A percentile compares a stretch with the other conserved stretches of the same genome.
Conservation (phyloP, 306 rosid genomes). For the Malus sieversii region DNA sequence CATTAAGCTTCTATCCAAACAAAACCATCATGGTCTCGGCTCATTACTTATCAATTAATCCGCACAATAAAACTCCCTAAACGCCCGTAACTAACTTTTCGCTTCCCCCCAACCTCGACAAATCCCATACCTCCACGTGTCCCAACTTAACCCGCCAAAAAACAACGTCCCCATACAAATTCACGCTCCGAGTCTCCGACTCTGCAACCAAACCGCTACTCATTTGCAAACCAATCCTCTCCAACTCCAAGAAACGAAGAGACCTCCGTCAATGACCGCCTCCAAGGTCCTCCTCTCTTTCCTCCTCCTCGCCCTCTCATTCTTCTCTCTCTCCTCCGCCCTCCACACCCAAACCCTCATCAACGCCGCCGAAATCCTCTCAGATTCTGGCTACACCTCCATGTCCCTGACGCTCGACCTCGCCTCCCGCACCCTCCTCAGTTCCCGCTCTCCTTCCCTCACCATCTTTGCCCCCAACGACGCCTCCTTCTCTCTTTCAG, state of each 20-base stretch:
- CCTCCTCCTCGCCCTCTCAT: slow-evolving; percentile 22
- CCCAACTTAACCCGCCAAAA: neutral
- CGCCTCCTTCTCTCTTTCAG: slow-evolving; percentile 21
- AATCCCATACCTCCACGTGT: neutral
- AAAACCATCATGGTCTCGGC: neutral
- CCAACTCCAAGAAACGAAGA: neutral
- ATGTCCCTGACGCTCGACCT: slow-evolving; percentile 50
- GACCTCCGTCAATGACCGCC: slow-evolving; percentile 23
- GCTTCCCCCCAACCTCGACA: neutral
- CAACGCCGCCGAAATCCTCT: slow-evolving; percentile 51
- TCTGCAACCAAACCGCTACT: neutral
- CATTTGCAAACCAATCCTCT: neutral
- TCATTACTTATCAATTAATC: neutral
- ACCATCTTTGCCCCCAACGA: slow-evolving; percentile 48
- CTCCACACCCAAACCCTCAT: slow-evolving; percentile 28
- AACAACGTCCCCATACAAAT: neutral
- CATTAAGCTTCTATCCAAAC: too few species aligned
- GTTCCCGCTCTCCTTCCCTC: slow-evolving; percentile 18
- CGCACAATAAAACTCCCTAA: neutral
- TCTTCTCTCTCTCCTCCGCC: slow-evolving; percentile 13
- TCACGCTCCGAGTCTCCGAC: neutral
- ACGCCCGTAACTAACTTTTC: neutral
- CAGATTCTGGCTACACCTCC: slow-evolving; percentile 40
- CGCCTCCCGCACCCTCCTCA: slow-evolving; percentile 31
- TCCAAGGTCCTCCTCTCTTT: neutral